These are phyloP conservation scores for Microbotryum saponariae DNA, from an alignment of 1,284 basidiomycete species.

Conservation along the genomic window DNA sequence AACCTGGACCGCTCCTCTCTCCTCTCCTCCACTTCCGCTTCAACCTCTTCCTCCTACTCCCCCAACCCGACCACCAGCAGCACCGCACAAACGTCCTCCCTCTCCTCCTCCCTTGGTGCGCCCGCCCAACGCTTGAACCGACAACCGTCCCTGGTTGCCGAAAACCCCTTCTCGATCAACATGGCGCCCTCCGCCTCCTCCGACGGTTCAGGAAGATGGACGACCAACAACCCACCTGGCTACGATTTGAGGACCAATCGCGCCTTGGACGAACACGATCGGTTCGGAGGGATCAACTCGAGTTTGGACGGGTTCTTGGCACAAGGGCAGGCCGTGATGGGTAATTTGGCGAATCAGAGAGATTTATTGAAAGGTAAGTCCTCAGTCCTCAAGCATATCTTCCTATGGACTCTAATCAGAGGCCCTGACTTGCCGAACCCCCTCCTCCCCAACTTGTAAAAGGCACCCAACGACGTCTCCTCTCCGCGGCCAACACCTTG, in stretches of 20 bases:
- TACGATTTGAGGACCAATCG: slow-evolving; percentile 43
- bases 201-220: slow-evolving; percentile 39
- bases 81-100: slow-evolving; percentile 1
- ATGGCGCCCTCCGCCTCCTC: slow-evolving; percentile 54
- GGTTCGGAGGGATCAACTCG: slow-evolving; percentile 69
- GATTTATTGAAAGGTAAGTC: slow-evolving; percentile 66
- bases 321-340: slow-evolving; percentile 79
- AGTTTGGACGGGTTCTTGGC: slow-evolving; percentile 80
- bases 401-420: too few relatives aligned
- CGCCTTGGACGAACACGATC: slow-evolving; percentile 75
- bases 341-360: slow-evolving; percentile 82
- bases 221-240: slow-evolving; percentile 20
- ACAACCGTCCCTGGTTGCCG: slow-evolving; percentile 23
- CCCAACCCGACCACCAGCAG: neutral
- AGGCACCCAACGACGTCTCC: slow-evolving; percentile 67
- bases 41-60: slow-evolving; percentile 8
- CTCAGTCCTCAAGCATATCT: neutral
- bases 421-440: too few relatives aligned
- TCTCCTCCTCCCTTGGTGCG: neutral
- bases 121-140: neutral
- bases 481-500: slow-evolving; percentile 84
- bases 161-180: slow-evolving; percentile 45
- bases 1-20: slow-evolving; percentile 56
- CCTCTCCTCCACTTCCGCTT: slow-evolving; percentile 30
- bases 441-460: neutral